Evolutionary conservation across 176 grass and related monocot genomes (phyloP).

Genomic region (Carex parvula): DNA sequence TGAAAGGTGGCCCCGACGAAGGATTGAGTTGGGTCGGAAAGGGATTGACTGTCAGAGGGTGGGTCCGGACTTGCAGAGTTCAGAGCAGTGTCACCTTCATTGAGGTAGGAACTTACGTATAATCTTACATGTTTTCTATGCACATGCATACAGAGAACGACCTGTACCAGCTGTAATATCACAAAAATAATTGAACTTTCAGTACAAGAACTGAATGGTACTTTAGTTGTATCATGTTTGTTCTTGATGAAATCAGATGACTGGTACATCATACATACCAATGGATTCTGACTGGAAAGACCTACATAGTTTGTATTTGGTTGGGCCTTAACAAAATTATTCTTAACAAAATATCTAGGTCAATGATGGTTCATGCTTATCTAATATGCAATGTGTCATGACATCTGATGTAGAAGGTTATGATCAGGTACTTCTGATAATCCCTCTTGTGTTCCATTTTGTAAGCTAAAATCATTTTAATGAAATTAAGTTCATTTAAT

Average conservation of each 20-base stretch:
- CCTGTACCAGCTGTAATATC: neutral
- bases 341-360: slow-evolving; percentile 42
- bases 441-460: neutral
- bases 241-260: neutral
- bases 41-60: slow-evolving; percentile 65
- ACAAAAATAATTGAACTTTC: neutral
- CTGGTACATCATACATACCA: neutral
- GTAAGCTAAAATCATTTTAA: slow-evolving; percentile 6
- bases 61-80: slow-evolving; percentile 88
- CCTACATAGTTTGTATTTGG: neutral
- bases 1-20: slow-evolving; percentile 67
- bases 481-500: neutral
- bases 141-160: neutral
- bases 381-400: slow-evolving; percentile 98
- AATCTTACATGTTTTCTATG: neutral
- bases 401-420: slow-evolving; percentile 84
- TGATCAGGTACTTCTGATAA: slow-evolving; percentile 52
- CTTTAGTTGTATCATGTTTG: neutral
- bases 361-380: slow-evolving; percentile 97
- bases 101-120: slow-evolving; percentile 45
- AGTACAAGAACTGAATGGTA: neutral
- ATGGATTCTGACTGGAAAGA: neutral
- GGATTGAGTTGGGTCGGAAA: slow-evolving; percentile 61
- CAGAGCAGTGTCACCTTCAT: slow-evolving; percentile 96
- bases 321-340: neutral